Conservation (phyloP, 768 basidiomycete genomes). For the Boletales sp. region DNA sequence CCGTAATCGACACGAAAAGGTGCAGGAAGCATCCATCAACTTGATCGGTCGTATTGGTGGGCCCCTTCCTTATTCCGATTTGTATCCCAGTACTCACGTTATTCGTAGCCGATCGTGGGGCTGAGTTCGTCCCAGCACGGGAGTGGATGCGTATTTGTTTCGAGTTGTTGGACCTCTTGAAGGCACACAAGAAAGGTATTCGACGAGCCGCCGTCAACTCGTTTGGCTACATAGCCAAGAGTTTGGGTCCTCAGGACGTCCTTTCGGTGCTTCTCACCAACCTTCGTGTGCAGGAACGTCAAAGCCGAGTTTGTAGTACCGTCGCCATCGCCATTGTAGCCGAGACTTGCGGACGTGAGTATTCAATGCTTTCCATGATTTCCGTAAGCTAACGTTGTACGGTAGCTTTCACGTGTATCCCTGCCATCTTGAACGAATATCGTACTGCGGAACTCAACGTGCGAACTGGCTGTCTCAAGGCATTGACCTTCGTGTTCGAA, state of each 20-base stretch:
- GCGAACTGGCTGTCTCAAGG: conserved; percentile 97
- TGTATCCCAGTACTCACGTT: conserved; percentile 4
- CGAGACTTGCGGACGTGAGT: conserved; percentile 79
- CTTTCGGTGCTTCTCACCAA: conserved; percentile 94
- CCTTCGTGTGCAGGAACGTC: conserved; percentile 96
- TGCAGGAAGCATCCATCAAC: conserved; percentile 99
- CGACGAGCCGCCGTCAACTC: conserved; percentile 99
- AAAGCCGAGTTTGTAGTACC: conserved; percentile 96
- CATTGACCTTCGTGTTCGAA: conserved; percentile 98
- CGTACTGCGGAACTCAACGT: conserved; percentile 98
- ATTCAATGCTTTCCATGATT: not conserved
- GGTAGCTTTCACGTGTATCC: conserved; percentile 94
- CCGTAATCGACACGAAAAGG: conserved; percentile 98
- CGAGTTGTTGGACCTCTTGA: conserved; percentile 92
- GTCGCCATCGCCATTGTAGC: conserved; percentile 97
- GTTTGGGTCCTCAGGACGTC: conserved; percentile 98
- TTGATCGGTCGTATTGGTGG: conserved; percentile 93
- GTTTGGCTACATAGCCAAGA: conserved; percentile 99
- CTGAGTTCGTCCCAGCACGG: conserved; percentile 96
- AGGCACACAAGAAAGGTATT: conserved; percentile 99
- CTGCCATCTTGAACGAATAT: conserved; percentile 97
- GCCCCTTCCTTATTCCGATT: not conserved
- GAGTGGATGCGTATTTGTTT: conserved; percentile 99
- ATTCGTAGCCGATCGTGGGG: conserved; percentile 85
- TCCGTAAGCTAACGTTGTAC: conserved; percentile 9